Percentiles rank a stretch among this genome's conserved stretches.
These are phyloP conservation scores for Coemansia sp. DNA, from an alignment of 192 early-diverging fungal genomes.

Conservation along the genomic window DNA sequence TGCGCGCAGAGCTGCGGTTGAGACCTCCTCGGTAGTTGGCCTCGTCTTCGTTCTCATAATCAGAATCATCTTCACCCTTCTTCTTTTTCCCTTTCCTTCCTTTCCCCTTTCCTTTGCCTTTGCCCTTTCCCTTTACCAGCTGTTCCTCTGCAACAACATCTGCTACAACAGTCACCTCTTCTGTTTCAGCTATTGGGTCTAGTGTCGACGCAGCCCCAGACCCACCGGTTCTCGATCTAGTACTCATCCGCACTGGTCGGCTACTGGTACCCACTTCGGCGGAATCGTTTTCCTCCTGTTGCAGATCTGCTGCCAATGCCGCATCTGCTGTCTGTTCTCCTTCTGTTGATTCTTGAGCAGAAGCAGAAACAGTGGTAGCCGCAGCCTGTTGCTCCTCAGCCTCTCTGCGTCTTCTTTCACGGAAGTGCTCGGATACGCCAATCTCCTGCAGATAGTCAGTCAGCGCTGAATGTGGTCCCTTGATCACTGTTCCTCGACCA, in stretches of 20 bases:
- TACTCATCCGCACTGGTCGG: background rate
- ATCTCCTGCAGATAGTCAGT: constrained; percentile 54
- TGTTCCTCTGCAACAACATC: background rate
- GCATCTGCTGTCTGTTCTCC: constrained; percentile 25
- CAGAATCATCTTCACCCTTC: constrained; percentile 15
- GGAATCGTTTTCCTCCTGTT: constrained; percentile 19
- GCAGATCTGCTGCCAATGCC: constrained; percentile 40
- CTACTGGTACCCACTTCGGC: constrained; percentile 4
- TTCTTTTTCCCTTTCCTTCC: constrained; percentile 21
- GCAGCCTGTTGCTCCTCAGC: constrained; percentile 21
- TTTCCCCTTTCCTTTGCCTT: constrained; percentile 8
- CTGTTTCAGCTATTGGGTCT: background rate
- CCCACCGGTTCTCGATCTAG: background rate
- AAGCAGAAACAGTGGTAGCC: background rate
- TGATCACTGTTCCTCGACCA: constrained; percentile 24
- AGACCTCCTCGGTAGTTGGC: constrained; percentile 25
- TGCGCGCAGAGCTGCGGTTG: constrained; percentile 43
- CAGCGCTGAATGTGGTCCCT: constrained; percentile 52
- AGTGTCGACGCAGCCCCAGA: background rate
- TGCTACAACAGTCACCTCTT: constrained; percentile 2
- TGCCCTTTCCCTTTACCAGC: constrained; percentile 10
- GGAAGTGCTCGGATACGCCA: constrained; percentile 50
- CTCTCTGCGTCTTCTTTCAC: constrained; percentile 37
- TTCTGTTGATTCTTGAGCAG: background rate
- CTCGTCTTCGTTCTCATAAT: constrained; percentile 20